phyloP scores from a whole-genome alignment of 768 basidiomycete species.

The Boletus insuetus region DNA sequence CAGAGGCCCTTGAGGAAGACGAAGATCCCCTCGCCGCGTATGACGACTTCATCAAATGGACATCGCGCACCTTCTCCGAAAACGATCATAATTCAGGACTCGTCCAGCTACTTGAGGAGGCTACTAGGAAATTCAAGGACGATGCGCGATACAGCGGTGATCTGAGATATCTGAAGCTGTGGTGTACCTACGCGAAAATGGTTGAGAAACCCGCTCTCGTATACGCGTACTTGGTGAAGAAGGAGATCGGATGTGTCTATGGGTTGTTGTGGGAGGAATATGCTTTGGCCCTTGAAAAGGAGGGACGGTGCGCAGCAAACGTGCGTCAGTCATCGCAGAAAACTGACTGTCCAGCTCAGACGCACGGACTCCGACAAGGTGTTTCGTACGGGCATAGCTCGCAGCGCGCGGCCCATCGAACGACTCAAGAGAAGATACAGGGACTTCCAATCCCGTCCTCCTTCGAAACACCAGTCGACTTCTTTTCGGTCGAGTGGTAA shows the following conservation, averaged over 20 bases:
- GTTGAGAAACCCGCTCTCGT: conserved; percentile 67
- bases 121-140: conserved; percentile 74
- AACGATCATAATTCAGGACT: conserved; percentile 69
- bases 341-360: conserved; percentile 38
- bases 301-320: conserved; percentile 59
- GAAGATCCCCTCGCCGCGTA: conserved; percentile 87
- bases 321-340: conserved; percentile 1
- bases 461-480: conserved; percentile 26
- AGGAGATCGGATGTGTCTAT: conserved; percentile 73
- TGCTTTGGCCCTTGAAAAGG: conserved; percentile 71
- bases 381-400: conserved; percentile 79
- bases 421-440: conserved; percentile 78
- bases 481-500: conserved; percentile 27
- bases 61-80: conserved; percentile 73
- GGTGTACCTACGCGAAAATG: conserved; percentile 83
- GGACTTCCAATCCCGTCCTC: conserved; percentile 65
- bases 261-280: conserved; percentile 90
- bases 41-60: conserved; percentile 88
- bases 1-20: conserved; percentile 61
- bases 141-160: conserved; percentile 87
- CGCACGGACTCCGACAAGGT: conserved; percentile 74
- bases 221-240: conserved; percentile 71
- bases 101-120: conserved; percentile 77
- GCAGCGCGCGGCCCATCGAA: conserved; percentile 78
- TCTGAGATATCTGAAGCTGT: conserved; percentile 86